phyloP scores from a whole-genome alignment of 805 yeast genomes.

The Limtongia smithiae region DNA sequence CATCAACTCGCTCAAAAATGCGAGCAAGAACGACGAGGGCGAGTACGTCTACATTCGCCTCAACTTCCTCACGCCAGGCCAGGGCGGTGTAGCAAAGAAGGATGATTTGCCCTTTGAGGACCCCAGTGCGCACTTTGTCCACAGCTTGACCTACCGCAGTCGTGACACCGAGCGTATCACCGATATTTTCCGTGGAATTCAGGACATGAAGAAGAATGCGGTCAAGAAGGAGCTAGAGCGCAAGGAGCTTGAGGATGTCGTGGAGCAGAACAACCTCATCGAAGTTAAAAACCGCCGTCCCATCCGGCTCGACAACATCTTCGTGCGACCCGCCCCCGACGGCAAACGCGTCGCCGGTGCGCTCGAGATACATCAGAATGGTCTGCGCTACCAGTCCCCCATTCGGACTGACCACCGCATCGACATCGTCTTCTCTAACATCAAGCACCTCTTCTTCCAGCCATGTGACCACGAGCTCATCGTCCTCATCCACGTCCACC shows the following conservation, averaged over 20 bases:
- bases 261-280: constrained; percentile 80
- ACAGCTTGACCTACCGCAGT: constrained; percentile 83
- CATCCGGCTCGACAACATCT: constrained; percentile 79
- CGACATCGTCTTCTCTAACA: constrained; percentile 83
- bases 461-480: constrained; percentile 93
- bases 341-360: constrained; percentile 93
- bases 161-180: constrained; percentile 87
- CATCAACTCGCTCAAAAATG: constrained; percentile 88
- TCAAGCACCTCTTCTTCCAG: constrained; percentile 91
- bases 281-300: constrained; percentile 83
- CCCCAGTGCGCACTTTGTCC: constrained; percentile 78
- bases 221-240: constrained; percentile 86
- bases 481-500: constrained; percentile 87
- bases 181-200: constrained; percentile 83
- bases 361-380: constrained; percentile 89
- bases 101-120: constrained; percentile 74
- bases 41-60: constrained; percentile 86
- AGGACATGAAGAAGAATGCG: constrained; percentile 87
- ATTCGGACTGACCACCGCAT: constrained; percentile 79
- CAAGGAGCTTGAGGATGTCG: constrained; percentile 90
- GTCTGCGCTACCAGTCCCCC: constrained; percentile 88
- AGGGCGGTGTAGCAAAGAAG: constrained; percentile 60
- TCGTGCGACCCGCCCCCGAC: constrained; percentile 93
- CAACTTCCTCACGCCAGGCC: constrained; percentile 91
- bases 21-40: constrained; percentile 94